These are phyloP conservation scores for Kodamaea arcana DNA, from an alignment of 1,139 yeast species.

Conservation along the genomic window DNA sequence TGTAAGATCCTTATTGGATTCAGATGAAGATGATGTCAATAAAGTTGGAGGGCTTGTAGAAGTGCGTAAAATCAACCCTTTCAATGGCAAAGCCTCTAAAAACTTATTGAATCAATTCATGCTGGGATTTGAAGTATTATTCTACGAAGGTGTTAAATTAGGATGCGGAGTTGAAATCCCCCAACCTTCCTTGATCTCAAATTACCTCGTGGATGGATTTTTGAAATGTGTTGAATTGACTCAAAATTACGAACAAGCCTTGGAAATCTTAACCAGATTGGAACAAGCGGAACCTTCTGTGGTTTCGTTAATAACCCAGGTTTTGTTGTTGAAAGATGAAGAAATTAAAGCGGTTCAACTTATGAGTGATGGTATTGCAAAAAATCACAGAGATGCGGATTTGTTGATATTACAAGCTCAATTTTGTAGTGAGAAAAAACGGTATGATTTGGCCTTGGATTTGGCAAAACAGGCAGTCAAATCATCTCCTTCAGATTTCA, in stretches of 20 bases:
- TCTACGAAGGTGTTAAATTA: slow-evolving; percentile 61
- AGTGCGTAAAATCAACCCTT: slow-evolving; percentile 52
- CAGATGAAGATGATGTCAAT: slow-evolving; percentile 60
- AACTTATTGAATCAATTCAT: slow-evolving; percentile 54
- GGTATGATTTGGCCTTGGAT: slow-evolving; percentile 68
- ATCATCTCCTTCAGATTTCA: slow-evolving; percentile 80
- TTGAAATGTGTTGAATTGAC: slow-evolving; percentile 62
- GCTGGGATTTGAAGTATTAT: slow-evolving; percentile 54
- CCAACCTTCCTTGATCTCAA: slow-evolving; percentile 63
- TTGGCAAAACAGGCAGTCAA: slow-evolving; percentile 74
- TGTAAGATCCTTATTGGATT: slow-evolving; percentile 65
- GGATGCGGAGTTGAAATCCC: slow-evolving; percentile 71
- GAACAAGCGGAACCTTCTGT: slow-evolving; percentile 46
- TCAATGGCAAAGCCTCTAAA: slow-evolving; percentile 39
- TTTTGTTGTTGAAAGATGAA: slow-evolving; percentile 56
- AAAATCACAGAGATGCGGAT: slow-evolving; percentile 61
- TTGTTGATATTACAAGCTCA: slow-evolving; percentile 61
- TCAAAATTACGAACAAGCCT: slow-evolving; percentile 59
- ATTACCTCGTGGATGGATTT: slow-evolving; percentile 75
- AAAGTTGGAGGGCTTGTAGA: slow-evolving; percentile 52
- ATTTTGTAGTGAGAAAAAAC: slow-evolving; percentile 62
- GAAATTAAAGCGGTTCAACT: slow-evolving; percentile 74
- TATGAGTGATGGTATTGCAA: slow-evolving; percentile 57
- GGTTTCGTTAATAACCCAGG: slow-evolving; percentile 52
- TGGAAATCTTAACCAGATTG: slow-evolving; percentile 44